Conservation (phyloP, 202 grass and related monocot genomes). For the Schoenoplectus tabernaemontani region DNA sequence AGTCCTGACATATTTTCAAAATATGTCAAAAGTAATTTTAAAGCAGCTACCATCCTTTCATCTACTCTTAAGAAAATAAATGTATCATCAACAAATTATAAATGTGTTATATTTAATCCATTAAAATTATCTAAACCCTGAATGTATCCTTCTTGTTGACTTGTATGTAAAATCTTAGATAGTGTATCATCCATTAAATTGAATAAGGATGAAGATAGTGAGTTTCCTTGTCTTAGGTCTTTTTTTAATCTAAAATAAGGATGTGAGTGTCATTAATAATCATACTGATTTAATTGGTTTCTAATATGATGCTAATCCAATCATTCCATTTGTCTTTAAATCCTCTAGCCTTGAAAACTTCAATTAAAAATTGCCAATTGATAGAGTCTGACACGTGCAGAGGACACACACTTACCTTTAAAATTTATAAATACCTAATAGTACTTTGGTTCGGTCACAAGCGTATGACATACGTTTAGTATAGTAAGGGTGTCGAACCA, state of each 20-base stretch:
- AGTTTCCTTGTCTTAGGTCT: neutral
- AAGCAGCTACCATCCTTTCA: too few species aligned
- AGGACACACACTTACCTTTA: too few species aligned
- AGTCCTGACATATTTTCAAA: neutral
- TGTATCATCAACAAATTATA: neutral
- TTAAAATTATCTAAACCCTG: neutral
- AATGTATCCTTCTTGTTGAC: neutral
- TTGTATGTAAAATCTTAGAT: neutral
- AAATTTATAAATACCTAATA: too few species aligned
- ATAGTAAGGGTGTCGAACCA: too few species aligned
- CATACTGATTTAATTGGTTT: neutral
- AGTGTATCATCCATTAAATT: neutral
- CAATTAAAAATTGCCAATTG: neutral
- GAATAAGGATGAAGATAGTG: neutral
- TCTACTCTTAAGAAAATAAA: neutral
- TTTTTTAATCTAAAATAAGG: neutral
- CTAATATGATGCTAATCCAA: neutral
- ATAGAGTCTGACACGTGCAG: too few species aligned
- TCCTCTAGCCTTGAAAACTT: neutral
- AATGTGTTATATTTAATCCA: neutral
- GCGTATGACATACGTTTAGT: too few species aligned
- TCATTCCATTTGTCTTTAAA: neutral
- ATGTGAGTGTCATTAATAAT: neutral
- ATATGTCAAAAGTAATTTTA: neutral
- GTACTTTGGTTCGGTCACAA: too few species aligned